These are phyloP conservation scores for Aspergillus candidus DNA, from an alignment of 2,329 filamentous ascomycete species.

Conservation along the genomic window DNA sequence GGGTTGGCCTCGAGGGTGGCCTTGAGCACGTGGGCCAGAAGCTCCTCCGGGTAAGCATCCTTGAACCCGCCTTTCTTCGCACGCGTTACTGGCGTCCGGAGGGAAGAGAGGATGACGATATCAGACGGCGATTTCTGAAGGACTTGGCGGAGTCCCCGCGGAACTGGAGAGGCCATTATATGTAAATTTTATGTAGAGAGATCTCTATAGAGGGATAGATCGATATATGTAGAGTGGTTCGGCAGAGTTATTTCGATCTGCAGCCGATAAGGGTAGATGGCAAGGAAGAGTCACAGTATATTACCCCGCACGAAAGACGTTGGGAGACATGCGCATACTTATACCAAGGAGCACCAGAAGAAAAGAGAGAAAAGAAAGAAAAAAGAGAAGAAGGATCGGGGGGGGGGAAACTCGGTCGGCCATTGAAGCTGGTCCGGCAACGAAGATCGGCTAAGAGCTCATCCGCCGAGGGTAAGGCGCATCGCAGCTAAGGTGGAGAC, in stretches of 20 bases:
- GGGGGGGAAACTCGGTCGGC: not conserved
- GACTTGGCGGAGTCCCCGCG: slow-evolving; percentile 66
- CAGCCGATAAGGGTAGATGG: not conserved
- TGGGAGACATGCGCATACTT: slow-evolving; percentile 13
- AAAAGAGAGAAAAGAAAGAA: no score
- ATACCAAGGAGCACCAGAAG: slow-evolving; percentile 14
- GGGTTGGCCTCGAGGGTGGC: slow-evolving; percentile 69
- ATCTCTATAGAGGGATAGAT: no score
- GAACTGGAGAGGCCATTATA: slow-evolving; percentile 45
- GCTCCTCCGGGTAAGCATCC: slow-evolving; percentile 84
- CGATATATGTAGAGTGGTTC: not conserved
- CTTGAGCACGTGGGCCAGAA: slow-evolving; percentile 59
- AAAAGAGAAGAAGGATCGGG: no score
- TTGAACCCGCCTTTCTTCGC: slow-evolving; percentile 78
- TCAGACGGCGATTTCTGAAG: slow-evolving; percentile 74
- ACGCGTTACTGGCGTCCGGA: slow-evolving; percentile 80
- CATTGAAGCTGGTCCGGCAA: slow-evolving; percentile 24
- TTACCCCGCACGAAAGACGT: slow-evolving; percentile 1
- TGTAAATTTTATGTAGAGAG: no score
- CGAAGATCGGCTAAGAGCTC: slow-evolving; percentile 34
- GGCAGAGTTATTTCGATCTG: not conserved
- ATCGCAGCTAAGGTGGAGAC: not conserved
- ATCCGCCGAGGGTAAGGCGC: slow-evolving; percentile 20
- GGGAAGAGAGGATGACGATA: slow-evolving; percentile 81
- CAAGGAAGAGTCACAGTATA: not conserved